A percentile compares a stretch with the other conserved stretches of the same genome.
These are phyloP conservation scores for Senecio squalidus DNA, from an alignment of 140 eudicot species.

Conservation along the genomic window DNA sequence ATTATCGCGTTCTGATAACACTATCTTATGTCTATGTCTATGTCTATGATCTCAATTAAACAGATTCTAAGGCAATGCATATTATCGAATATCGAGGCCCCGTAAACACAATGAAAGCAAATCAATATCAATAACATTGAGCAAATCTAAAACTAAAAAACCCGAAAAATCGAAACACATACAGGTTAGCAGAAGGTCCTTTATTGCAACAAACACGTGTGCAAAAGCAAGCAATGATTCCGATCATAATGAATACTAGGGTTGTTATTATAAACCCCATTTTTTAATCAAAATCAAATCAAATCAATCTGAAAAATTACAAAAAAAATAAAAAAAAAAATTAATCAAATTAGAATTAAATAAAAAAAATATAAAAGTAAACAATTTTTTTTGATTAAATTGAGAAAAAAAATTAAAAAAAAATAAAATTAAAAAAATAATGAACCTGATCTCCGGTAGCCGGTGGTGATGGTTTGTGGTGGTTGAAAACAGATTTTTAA, in stretches of 20 bases:
- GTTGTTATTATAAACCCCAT: slow-evolving; percentile 74
- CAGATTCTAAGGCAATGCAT: too few relatives aligned
- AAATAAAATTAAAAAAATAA: neutral
- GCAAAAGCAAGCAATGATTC: slow-evolving; percentile 61
- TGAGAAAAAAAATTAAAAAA: neutral
- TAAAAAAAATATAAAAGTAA: too few relatives aligned
- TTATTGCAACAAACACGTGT: slow-evolving; percentile 74
- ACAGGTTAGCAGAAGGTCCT: slow-evolving; percentile 83
- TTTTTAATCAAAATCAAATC: slow-evolving; percentile 16
- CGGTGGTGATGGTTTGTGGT: slow-evolving; percentile 31
- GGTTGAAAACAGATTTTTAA: slow-evolving; percentile 29
- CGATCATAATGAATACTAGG: slow-evolving; percentile 55
- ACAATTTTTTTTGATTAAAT: neutral
- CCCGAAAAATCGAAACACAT: slow-evolving; percentile 20
- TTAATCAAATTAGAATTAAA: neutral
- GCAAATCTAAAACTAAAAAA: slow-evolving; percentile 2
- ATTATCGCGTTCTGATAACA: too few relatives aligned
- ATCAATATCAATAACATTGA: neutral
- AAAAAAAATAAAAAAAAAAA: neutral
- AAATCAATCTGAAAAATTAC: slow-evolving; percentile 18
- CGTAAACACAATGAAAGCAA: too few relatives aligned
- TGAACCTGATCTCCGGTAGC: slow-evolving; percentile 31
- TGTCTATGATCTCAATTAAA: too few relatives aligned
- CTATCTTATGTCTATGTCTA: too few relatives aligned
- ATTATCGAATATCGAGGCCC: too few relatives aligned